Evolutionary conservation across 106 monocot species (phyloP), one percentile per base, ranked within the genome.

Genomic region (Hemerocallis citrina): DNA sequence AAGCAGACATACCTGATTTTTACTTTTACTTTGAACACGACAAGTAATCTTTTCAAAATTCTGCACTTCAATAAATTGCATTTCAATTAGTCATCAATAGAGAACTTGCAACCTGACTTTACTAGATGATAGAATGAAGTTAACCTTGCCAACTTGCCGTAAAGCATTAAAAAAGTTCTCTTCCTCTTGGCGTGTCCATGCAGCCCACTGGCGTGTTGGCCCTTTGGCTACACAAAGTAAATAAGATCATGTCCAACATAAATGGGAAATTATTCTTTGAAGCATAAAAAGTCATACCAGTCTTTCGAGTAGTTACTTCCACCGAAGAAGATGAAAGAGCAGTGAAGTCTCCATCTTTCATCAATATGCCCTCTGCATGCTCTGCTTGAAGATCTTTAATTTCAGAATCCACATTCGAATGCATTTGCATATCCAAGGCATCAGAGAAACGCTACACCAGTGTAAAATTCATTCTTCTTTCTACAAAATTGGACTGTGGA

Each of bases 111-210:
- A 44, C 13, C 19, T 24, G 9, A 13, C 13, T 63, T 45, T 11
- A 70, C n/a, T 55, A 55, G 44, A 1, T 42, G 38, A 58, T 51
- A 59, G 16, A 25, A 43, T 15, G 40, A 30, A 60, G 23, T 15
- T 28, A 52, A 86, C 95, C 77, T 95, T 95, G 61, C 95, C 95
- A 69, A 95, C 95, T 95, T 95, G 95, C 38, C 95, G 77, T 55
- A 95, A 70, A 20, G 95, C 95, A 81, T 83, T 90, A 66, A 95
- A 95, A 70, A 95, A 95, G 68, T 79, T 95, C 59, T 95, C 90
- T 64, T 95, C 90, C 63, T 95, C 95, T 71, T 95, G 95, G 20
- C 90, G 79, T 77, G 95, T 95, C 95, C 95, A 95, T 66, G 95
- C 95, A 64, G 90, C 95, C 95, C 95, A 95, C 66, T 95, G 85